A percentile compares a stretch with the other conserved stretches of the same genome.
These are phyloP conservation scores for Rosa multiflora DNA, from an alignment of 306 rosid genomes.

Conservation along the genomic window DNA sequence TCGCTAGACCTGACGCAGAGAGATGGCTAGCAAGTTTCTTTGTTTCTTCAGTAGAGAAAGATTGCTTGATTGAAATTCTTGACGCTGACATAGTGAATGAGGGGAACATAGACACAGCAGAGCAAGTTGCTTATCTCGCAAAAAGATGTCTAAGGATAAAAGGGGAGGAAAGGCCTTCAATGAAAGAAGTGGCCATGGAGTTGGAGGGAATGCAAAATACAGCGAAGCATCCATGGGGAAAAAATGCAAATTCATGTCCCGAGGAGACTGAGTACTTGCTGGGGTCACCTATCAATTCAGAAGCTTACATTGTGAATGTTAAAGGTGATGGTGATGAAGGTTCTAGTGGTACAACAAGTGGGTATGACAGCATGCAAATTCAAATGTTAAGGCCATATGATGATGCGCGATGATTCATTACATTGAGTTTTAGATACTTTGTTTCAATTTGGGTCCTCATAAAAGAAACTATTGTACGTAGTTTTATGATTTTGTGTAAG, in stretches of 20 bases:
- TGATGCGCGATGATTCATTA: not conserved
- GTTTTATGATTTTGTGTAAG: not conserved
- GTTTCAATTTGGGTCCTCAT: not conserved
- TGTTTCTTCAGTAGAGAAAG: not conserved
- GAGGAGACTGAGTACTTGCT: not conserved
- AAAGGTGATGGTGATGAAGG: not conserved
- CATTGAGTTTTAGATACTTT: not conserved
- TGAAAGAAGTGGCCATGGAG: not conserved
- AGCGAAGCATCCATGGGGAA: not conserved
- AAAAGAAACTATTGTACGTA: too few relatives aligned
- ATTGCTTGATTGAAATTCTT: not conserved
- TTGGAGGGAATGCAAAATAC: not conserved
- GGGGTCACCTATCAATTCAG: not conserved
- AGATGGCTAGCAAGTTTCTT: constrained; percentile 9
- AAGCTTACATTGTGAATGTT: not conserved
- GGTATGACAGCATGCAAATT: constrained; percentile 15
- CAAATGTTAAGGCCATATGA: constrained; percentile 1
- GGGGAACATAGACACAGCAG: not conserved
- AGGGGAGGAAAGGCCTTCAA: not conserved
- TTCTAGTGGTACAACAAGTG: not conserved
- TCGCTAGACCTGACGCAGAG: constrained; percentile 1
- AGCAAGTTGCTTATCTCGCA: not conserved
- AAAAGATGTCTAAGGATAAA: not conserved
- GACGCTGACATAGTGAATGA: not conserved
- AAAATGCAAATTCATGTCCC: not conserved